Conservation (phyloP, 768 basidiomycete genomes). For the Mycena galopus region DNA sequence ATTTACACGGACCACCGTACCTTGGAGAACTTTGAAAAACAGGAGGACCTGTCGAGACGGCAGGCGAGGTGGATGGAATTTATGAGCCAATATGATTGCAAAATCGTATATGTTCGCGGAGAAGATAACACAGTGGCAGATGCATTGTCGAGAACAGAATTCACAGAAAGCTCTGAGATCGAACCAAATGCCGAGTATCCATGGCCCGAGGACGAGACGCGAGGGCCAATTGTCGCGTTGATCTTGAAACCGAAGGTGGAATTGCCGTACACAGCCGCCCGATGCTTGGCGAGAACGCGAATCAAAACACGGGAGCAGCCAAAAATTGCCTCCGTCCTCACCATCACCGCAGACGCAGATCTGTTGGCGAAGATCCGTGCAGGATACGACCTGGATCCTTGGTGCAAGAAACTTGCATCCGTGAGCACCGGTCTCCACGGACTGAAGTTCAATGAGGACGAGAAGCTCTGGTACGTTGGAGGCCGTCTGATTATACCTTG, state of each 20-base stretch:
- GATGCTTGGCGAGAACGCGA: background rate
- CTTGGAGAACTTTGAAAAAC: background rate
- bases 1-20: background rate
- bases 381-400: background rate
- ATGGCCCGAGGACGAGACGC: no score
- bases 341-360: background rate
- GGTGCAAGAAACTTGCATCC: background rate
- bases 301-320: background rate
- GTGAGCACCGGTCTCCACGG: background rate
- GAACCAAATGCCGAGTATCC: background rate
- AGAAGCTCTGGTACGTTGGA: no score
- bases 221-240: no score
- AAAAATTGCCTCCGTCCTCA: background rate
- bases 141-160: background rate
- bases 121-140: conserved; percentile 1
- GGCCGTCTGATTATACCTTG: no score
- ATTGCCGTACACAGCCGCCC: background rate
- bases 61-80: conserved; percentile 2
- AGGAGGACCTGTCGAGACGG: background rate
- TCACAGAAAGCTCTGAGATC: background rate
- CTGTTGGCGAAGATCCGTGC: background rate
- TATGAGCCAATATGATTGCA: background rate
- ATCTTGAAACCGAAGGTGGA: no score
- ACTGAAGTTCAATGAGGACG: background rate
- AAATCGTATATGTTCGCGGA: background rate